phyloP scores from a whole-genome alignment of 2,329 filamentous ascomycete species.

The Ramichloridium luteum region DNA sequence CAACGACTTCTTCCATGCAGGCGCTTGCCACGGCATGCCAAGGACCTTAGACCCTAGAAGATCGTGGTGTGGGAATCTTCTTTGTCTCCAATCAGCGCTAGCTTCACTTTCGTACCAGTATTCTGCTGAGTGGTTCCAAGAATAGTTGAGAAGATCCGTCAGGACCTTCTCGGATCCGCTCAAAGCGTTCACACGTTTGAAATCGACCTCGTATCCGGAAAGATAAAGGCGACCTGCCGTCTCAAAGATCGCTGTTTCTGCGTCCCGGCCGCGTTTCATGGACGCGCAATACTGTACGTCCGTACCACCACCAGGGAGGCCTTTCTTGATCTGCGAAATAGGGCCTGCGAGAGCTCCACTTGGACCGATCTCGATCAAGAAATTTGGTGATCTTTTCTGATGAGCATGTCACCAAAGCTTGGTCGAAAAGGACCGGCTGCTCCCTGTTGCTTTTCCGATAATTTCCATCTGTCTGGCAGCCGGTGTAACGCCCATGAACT shows the following conservation, averaged over 20 bases:
- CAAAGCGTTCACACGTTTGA: neutral
- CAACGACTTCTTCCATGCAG: constrained; percentile 3
- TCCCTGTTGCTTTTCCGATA: neutral
- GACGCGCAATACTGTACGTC: neutral
- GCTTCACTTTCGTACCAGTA: constrained; percentile 10
- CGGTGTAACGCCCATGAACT: too few relatives aligned
- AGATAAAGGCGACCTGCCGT: neutral
- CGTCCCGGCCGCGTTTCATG: neutral
- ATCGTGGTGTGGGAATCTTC: constrained; percentile 4
- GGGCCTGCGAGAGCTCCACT: constrained; percentile 7
- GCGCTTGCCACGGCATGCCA: neutral
- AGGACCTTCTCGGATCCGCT: neutral
- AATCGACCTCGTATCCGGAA: neutral
- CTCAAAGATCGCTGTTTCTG: neutral
- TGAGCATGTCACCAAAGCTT: too few relatives aligned
- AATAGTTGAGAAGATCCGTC: constrained; percentile 8
- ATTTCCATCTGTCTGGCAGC: too few relatives aligned
- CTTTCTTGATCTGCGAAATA: constrained; percentile 6
- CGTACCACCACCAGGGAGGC: neutral
- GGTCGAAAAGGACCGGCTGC: neutral
- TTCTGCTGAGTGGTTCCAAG: constrained; percentile 7
- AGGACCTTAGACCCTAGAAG: constrained; percentile 6
- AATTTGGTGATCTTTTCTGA: too few relatives aligned
- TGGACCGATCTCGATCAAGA: constrained; percentile 9
- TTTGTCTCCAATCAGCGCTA: constrained; percentile 6